Base-by-base conservation (phyloP, 345 rosid species). In the Cardiospermum halicacabum region DNA sequence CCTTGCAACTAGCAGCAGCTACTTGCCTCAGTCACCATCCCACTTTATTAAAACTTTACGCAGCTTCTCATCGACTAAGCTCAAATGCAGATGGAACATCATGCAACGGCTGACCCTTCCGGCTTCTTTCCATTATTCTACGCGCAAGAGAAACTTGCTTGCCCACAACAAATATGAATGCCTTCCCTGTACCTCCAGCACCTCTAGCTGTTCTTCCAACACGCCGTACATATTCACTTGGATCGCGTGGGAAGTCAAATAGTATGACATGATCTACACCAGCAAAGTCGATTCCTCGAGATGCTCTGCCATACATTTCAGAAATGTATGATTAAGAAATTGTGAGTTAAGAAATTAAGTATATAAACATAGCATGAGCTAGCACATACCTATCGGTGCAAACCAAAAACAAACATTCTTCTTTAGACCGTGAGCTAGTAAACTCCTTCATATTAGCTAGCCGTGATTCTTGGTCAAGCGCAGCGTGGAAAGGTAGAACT, bases 181-280 rank as follows among this genome's bases (percentile, higher is more conserved):
- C 96, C 66, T 84, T 93, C 42, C 98, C 97, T 68, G 60, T 82
- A 72, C 98, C 94, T 69, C 84, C 80, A 1, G 91, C 96, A 5
- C 97, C 98, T 79, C 98, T 82, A 7, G 98, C 98, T 28, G 96
- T 90, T 77, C 97, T 85, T 78, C 98, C 97, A 40, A 93, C 97
- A 53, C 96, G 90, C 2, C 92, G 89, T 10, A 93, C 97, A 10
- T 90, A 90, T 78, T 93, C 97, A 40, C 98, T 93, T 13, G 92
- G 98, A 66, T 93, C 96, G 3, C 91, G 94, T 0, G 94, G 96
- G 27, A 83, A 93, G 75, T 93, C 94, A 39, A 93, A 93, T 7
- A 90, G 94, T 27, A 93, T 64, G 15, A 90, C 92, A 58, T 86
- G 97, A 73, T 88, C 92, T 66, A 93, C 97, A 58, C 89, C 84